These are phyloP conservation scores for Aegilops sharonensis DNA, from an alignment of 176 grass and related monocot species.

Conservation along the genomic window DNA sequence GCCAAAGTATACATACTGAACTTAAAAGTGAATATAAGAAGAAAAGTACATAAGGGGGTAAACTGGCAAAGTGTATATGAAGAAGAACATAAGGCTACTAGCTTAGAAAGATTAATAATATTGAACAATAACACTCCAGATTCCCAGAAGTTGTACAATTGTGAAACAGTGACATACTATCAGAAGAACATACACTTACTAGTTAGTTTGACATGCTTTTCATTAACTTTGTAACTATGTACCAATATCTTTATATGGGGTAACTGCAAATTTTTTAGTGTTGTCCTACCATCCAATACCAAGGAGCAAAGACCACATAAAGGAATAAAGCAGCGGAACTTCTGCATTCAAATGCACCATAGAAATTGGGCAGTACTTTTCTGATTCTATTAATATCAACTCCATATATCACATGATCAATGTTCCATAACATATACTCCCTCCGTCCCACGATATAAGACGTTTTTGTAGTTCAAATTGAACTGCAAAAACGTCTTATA, in stretches of 20 bases:
- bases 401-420: background rate
- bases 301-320: background rate
- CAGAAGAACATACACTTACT: background rate
- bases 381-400: background rate
- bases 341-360: conserved; percentile 5
- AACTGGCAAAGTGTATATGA: background rate
- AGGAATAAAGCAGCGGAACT: background rate
- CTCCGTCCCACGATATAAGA: no score
- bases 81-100: background rate
- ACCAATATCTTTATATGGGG: background rate
- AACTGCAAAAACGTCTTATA: no score
- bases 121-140: background rate
- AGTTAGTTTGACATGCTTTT: background rate
- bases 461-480: no score
- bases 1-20: background rate
- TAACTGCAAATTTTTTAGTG: background rate
- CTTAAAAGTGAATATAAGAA: background rate
- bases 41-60: background rate
- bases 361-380: background rate
- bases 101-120: background rate
- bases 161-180: conserved; percentile 7
- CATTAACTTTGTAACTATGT: background rate
- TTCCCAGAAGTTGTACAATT: background rate
- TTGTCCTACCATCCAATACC: background rate
- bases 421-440: background rate